These are phyloP conservation scores for Parachlorella kessleri DNA, from an alignment of 139 green algal species.

Conservation along the genomic window DNA sequence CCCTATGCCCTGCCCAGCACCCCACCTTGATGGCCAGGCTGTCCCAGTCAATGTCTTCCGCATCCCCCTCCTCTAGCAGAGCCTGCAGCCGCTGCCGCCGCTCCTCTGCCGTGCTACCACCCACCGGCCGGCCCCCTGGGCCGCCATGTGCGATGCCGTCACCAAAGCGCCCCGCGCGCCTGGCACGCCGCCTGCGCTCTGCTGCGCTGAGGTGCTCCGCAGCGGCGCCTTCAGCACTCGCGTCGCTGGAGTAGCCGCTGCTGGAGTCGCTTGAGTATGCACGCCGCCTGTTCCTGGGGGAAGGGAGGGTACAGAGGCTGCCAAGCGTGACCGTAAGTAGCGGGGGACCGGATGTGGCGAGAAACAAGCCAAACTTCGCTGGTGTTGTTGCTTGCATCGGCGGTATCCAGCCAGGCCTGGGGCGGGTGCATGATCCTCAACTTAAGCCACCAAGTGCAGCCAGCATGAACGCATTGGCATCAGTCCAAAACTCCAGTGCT, in stretches of 20 bases:
- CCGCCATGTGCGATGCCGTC: slow-evolving; percentile 36
- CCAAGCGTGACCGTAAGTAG: not conserved
- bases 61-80: slow-evolving; percentile 19
- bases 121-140: not conserved
- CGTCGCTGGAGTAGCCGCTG: not conserved
- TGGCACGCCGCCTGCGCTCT: slow-evolving; percentile 33
- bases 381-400: no score
- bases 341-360: not conserved
- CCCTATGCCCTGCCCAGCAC: no score
- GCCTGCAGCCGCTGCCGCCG: slow-evolving; percentile 12
- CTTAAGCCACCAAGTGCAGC: no score
- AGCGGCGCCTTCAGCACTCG: no score
- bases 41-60: slow-evolving; percentile 47
- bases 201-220: slow-evolving; percentile 21
- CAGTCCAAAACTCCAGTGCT: no score
- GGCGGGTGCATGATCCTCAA: no score
- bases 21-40: slow-evolving; percentile 39
- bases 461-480: no score
- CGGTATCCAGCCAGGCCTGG: no score
- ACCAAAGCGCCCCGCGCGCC: slow-evolving; percentile 57
- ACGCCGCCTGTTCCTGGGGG: not conserved
- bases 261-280: not conserved
- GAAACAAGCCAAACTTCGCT: not conserved
- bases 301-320: not conserved
- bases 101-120: not conserved